Evolutionary conservation across 768 basidiomycete species (phyloP).

Genomic region (Mycena kentingensis): DNA sequence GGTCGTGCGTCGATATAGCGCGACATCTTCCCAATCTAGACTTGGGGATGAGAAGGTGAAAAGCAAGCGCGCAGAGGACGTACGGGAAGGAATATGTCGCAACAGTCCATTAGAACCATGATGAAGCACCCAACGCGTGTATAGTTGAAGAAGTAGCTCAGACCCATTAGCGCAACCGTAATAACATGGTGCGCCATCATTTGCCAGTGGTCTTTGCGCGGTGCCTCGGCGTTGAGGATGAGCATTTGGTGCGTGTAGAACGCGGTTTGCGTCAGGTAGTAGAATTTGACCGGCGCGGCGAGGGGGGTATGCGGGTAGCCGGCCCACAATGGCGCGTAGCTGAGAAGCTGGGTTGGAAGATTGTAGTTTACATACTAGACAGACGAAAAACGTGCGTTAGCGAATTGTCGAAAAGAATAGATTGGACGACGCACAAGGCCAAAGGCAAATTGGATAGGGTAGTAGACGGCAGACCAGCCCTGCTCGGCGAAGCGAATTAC

Average conservation of each 20-base stretch:
- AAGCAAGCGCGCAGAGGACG: constrained; percentile 34
- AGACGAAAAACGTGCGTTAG: constrained; percentile 13
- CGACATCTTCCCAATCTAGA: constrained; percentile 89
- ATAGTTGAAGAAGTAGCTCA: constrained; percentile 80
- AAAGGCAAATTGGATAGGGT: constrained; percentile 69
- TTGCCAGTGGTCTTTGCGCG: constrained; percentile 89
- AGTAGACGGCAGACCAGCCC: constrained; percentile 87
- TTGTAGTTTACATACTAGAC: constrained; percentile 77
- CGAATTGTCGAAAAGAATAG: constrained; percentile 11
- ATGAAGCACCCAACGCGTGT: constrained; percentile 89
- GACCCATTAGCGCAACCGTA: constrained; percentile 73
- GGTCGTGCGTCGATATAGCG: constrained; percentile 74
- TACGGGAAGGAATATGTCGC: constrained; percentile 91
- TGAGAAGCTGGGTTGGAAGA: constrained; percentile 65
- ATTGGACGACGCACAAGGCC: constrained; percentile 71
- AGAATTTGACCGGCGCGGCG: constrained; percentile 82
- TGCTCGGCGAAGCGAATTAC: constrained; percentile 93
- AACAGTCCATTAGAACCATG: constrained; percentile 91
- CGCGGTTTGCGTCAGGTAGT: constrained; percentile 82
- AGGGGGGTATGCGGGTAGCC: constrained; percentile 83
- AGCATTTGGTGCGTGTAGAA: constrained; percentile 93
- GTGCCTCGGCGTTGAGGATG: constrained; percentile 89
- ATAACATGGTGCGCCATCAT: constrained; percentile 97
- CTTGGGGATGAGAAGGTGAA: constrained; percentile 9
- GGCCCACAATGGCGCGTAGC: constrained; percentile 70